These are phyloP conservation scores for Yamadazyma sp. DNA, from an alignment of 1,139 yeast genomes.

Conservation along the genomic window DNA sequence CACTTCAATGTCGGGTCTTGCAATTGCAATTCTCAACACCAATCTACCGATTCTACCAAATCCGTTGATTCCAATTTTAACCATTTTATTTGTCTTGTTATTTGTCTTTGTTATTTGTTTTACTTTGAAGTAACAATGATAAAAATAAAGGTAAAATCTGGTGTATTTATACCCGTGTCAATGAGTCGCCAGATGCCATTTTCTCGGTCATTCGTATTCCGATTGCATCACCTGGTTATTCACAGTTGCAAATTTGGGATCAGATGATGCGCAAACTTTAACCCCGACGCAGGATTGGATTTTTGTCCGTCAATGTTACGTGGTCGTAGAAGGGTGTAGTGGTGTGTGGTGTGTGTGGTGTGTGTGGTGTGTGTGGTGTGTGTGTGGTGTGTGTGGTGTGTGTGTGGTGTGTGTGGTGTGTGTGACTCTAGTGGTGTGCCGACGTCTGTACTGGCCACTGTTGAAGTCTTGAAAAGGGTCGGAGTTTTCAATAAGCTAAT, in stretches of 20 bases:
- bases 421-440: no score
- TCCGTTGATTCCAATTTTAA: conserved; percentile 65
- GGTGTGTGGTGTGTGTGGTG: no score
- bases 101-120: not conserved
- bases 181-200: not conserved
- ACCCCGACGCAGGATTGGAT: no score
- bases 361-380: no score
- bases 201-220: not conserved
- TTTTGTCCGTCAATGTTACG: no score
- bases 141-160: not conserved
- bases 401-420: no score
- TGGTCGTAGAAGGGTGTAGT: no score
- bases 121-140: not conserved
- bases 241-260: not conserved
- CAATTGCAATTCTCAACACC: conserved; percentile 67
- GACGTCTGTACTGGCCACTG: no score
- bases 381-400: no score
- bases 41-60: conserved; percentile 81
- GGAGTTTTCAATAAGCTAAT: no score
- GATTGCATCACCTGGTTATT: conserved; percentile 8
- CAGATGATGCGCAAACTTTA: no score
- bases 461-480: no score
- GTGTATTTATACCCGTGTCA: not conserved
- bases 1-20: conserved; percentile 61
- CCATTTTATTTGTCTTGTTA: conserved; percentile 9